Conservation (phyloP, 768 basidiomycete species). For the Glaciozyma antarctica region DNA sequence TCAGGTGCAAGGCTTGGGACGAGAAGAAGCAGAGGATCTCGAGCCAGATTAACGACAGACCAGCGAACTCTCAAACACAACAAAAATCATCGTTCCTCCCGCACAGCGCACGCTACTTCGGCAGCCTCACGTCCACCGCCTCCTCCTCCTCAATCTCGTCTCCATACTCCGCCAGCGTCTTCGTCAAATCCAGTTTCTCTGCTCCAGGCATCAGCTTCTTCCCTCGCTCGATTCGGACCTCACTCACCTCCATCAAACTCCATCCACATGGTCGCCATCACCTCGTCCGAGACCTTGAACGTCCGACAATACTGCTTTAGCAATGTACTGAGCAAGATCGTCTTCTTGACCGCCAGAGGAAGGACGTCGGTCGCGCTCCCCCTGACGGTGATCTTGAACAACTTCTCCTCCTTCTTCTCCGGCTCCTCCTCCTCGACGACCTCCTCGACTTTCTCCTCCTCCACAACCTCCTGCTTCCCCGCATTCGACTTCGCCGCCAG, state of each 20-base stretch:
- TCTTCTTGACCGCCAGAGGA: constrained; percentile 13
- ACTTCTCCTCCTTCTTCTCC: neutral
- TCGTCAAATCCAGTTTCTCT: constrained; percentile 3
- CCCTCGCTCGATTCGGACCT: too few species aligned
- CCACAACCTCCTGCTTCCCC: neutral
- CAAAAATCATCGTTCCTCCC: too few species aligned
- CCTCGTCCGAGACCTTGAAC: neutral
- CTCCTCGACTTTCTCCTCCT: neutral
- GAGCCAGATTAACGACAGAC: too few species aligned
- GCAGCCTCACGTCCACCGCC: constrained; percentile 16
- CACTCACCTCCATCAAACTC: constrained; percentile 19
- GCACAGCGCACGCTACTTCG: neutral
- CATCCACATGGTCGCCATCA: constrained; percentile 4
- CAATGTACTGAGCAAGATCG: constrained; percentile 13
- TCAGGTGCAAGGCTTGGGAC: too few species aligned
- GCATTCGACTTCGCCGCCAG: neutral
- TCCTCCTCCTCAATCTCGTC: constrained; percentile 28
- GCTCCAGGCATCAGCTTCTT: too few species aligned
- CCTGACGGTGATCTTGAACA: constrained; percentile 22
- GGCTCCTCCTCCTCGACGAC: neutral
- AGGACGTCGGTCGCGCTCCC: constrained; percentile 9
- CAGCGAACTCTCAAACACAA: too few species aligned
- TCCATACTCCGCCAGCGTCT: constrained; percentile 8
- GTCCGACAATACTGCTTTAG: constrained; percentile 11
- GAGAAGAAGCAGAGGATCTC: too few species aligned